These are phyloP conservation scores for Citrus cavaleriei DNA, from an alignment of 345 rosid genomes.

Conservation along the genomic window DNA sequence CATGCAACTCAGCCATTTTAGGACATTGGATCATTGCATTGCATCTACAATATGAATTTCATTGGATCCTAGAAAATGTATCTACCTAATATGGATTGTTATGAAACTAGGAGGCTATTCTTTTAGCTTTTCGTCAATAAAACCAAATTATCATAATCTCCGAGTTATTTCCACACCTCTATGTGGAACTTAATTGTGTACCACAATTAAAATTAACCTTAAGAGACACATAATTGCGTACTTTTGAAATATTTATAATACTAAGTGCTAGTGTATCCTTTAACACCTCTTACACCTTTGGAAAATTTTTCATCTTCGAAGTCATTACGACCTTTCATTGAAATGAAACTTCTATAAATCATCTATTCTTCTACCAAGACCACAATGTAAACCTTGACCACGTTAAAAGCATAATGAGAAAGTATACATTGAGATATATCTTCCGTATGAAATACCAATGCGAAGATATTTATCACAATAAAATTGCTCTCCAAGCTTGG, in stretches of 20 bases:
- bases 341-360: neutral
- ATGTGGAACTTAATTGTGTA: neutral
- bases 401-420: slow-evolving; percentile 1
- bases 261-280: neutral
- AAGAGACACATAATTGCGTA: neutral
- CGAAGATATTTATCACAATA: slow-evolving; percentile 78
- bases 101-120: neutral
- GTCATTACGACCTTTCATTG: neutral
- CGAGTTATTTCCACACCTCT: neutral
- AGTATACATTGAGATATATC: neutral
- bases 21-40: neutral
- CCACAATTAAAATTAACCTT: neutral
- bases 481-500: slow-evolving; percentile 56
- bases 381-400: neutral
- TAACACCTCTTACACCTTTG: too few species aligned
- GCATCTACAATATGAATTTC: too few species aligned
- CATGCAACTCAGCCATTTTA: slow-evolving; percentile 7
- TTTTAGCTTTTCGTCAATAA: neutral
- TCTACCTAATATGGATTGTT: neutral
- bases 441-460: slow-evolving; percentile 51
- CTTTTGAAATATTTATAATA: neutral
- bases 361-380: neutral
- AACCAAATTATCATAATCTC: neutral
- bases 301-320: neutral
- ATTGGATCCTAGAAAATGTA: neutral